A percentile compares a stretch with the other conserved stretches of the same genome.
phyloP scores from a whole-genome alignment of 257 asterid species.

The Gentiana macrophylla region DNA sequence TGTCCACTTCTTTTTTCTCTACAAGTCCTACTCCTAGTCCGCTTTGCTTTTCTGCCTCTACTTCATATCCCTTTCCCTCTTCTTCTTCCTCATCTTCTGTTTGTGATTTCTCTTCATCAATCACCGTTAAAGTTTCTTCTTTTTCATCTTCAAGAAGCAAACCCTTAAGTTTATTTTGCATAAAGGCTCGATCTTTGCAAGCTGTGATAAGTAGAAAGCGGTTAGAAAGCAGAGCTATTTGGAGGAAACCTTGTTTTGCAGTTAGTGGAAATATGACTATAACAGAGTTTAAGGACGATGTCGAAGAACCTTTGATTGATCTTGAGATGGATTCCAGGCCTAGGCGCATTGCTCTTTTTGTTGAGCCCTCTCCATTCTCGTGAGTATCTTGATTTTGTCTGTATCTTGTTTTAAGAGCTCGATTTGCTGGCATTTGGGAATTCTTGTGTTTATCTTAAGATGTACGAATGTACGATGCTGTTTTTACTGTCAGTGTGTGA shows the following conservation, averaged over 20 bases:
- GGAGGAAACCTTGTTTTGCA: constrained; percentile 26
- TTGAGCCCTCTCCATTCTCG: constrained; percentile 99
- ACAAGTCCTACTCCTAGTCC: constrained; percentile 34
- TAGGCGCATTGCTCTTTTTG: constrained; percentile 89
- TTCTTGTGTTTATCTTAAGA: background rate
- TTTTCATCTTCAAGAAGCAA: constrained; percentile 24
- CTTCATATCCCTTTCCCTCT: constrained; percentile 13
- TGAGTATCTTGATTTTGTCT: constrained; percentile 28
- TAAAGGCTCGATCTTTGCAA: constrained; percentile 20
- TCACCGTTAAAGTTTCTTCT: constrained; percentile 13
- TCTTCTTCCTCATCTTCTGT: constrained; percentile 7
- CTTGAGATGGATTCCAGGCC: constrained; percentile 54
- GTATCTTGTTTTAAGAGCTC: background rate
- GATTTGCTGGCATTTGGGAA: background rate
- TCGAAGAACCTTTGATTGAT: constrained; percentile 49
- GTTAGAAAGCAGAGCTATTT: constrained; percentile 10
- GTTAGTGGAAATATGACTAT: constrained; percentile 35
- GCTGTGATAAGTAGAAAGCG: constrained; percentile 5
- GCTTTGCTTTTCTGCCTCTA: constrained; percentile 19
- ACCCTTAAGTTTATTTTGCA: constrained; percentile 26
- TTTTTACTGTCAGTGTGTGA: constrained; percentile 3
- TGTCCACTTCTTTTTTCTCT: constrained; percentile 41
- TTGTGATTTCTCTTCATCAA: background rate
- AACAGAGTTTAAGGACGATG: constrained; percentile 41
- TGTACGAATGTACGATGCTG: background rate